Conservation (phyloP, 129 eudicot genomes). For the Lactuca saligna region DNA sequence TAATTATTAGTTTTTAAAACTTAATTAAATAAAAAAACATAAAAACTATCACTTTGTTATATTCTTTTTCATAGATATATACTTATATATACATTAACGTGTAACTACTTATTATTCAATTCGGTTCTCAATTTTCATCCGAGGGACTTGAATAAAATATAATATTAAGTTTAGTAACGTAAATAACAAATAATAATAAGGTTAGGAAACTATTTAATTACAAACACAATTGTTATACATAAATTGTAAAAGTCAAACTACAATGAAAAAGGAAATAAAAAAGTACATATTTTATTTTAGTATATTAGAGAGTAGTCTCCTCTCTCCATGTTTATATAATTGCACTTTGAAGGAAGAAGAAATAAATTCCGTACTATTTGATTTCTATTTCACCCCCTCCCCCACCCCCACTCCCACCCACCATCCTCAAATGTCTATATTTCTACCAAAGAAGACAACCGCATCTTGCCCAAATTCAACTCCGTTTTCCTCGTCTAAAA, state of each 20-base stretch:
- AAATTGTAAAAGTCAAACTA: not conserved
- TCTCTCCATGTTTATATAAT: not conserved
- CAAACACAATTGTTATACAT: not conserved
- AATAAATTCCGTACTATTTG: slow-evolving; percentile 12
- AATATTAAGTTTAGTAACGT: no score
- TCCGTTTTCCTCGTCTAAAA: slow-evolving; percentile 5
- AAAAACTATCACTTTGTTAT: no score
- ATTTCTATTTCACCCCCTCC: slow-evolving; percentile 2
- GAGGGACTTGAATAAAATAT: no score
- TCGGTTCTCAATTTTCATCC: no score
- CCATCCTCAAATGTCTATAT: not conserved
- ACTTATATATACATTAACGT: no score
- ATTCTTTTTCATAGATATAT: no score
- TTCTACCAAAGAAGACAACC: not conserved
- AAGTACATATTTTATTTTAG: not conserved
- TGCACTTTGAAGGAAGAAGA: slow-evolving; percentile 8
- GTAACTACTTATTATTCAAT: no score
- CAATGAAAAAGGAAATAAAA: no score
- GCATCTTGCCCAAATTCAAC: slow-evolving; percentile 8
- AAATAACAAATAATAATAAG: no score
- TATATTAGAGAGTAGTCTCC: not conserved
- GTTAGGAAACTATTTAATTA: not conserved
- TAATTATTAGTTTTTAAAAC: no score
- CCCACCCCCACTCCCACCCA: not conserved
- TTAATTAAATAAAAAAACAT: no score